A percentile compares a stretch with the other conserved stretches of the same genome.
Evolutionary conservation across 768 basidiomycete genomes (phyloP).

Genomic region (Gloeostereum incarnatum): DNA sequence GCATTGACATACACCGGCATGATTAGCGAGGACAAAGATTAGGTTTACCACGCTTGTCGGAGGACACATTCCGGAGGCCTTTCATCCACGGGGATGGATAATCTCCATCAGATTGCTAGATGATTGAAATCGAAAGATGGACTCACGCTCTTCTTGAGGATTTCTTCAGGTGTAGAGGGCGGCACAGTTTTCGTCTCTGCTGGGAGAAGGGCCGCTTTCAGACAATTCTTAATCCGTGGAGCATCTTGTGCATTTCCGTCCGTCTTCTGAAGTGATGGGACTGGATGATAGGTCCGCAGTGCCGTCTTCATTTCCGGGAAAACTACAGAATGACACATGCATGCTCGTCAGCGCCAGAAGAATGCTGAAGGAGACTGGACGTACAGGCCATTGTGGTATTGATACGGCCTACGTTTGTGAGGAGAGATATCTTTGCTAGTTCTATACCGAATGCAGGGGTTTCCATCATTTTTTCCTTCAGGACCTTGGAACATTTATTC

Average conservation of each 20-base stretch:
- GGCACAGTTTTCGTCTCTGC: constrained; percentile 56
- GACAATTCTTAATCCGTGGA: constrained; percentile 83
- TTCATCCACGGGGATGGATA: constrained; percentile 5
- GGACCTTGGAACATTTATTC: constrained; percentile 77
- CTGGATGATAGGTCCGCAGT: constrained; percentile 79
- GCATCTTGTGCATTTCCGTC: constrained; percentile 86
- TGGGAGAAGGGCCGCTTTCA: constrained; percentile 73
- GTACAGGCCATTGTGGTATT: constrained; percentile 88
- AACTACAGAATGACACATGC: constrained; percentile 35
- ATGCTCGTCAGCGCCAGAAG: background rate
- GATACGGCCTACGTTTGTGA: constrained; percentile 86
- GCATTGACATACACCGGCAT: constrained; percentile 53
- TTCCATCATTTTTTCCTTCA: constrained; percentile 83
- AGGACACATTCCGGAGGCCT: constrained; percentile 57
- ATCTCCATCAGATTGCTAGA: too few species aligned
- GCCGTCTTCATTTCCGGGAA: constrained; percentile 94
- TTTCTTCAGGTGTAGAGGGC: constrained; percentile 68
- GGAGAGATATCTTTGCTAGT: constrained; percentile 73
- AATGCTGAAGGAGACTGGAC: constrained; percentile 20
- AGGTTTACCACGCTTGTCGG: constrained; percentile 84
- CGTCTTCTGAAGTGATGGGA: constrained; percentile 82
- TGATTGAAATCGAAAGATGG: constrained; percentile 5
- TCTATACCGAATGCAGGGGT: constrained; percentile 71
- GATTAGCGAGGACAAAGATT: constrained; percentile 75
- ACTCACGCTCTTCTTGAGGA: constrained; percentile 58